Evolutionary conservation across 768 basidiomycete genomes (phyloP).

Genomic region (Solioccasus polychromus): DNA sequence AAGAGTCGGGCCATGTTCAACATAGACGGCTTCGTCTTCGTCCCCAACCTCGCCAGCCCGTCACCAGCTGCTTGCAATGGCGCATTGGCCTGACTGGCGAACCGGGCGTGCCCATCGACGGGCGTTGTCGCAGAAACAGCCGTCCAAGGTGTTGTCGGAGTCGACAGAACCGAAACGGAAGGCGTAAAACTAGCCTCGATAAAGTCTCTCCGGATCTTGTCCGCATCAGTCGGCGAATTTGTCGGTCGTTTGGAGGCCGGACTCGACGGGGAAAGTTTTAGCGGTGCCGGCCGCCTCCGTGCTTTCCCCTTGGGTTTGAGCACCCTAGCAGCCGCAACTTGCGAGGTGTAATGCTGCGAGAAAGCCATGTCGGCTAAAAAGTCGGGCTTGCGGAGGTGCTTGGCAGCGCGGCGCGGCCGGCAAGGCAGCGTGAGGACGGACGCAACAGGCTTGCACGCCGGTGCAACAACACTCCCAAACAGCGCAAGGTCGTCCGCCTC

Average conservation of each 20-base stretch:
- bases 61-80: constrained; percentile 7
- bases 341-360: constrained; percentile 6
- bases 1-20: constrained; percentile 32
- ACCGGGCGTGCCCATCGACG: not conserved
- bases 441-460: constrained; percentile 29
- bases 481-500: constrained; percentile 36
- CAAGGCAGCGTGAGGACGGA: constrained; percentile 38
- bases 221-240: constrained; percentile 36
- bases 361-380: constrained; percentile 34
- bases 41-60: constrained; percentile 6
- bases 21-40: constrained; percentile 24
- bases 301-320: constrained; percentile 26
- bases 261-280: constrained; percentile 36
- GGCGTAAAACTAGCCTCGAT: constrained; percentile 46
- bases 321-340: not conserved
- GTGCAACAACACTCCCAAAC: constrained; percentile 28
- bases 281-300: constrained; percentile 42
- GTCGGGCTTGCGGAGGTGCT: constrained; percentile 37
- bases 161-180: not conserved
- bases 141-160: constrained; percentile 1
- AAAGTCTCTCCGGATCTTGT: constrained; percentile 39
- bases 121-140: not conserved
- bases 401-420: constrained; percentile 34
- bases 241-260: constrained; percentile 31
- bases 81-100: constrained; percentile 5